A percentile compares a stretch with the other conserved stretches of the same genome.
Conservation (phyloP, 495 filamentous ascomycete genomes). For the Barbatosphaeria neglecta region DNA sequence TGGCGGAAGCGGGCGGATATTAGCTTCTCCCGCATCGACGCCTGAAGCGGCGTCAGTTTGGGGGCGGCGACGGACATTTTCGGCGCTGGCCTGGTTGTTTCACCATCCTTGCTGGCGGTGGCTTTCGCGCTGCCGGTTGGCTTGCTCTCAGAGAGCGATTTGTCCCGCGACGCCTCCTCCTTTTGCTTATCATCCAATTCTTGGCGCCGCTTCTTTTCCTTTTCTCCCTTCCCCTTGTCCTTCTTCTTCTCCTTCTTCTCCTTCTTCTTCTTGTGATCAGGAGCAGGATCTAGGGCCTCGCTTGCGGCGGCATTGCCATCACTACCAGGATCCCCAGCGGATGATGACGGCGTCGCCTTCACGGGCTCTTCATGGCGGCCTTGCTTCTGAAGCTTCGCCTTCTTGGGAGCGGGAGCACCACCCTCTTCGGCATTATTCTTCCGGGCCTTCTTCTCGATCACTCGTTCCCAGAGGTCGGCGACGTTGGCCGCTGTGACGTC, state of each 20-base stretch:
- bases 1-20: constrained; percentile 91
- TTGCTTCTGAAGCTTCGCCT: constrained; percentile 10
- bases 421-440: constrained; percentile 11
- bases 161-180: neutral
- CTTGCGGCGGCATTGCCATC: neutral
- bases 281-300: neutral
- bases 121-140: neutral
- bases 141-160: constrained; percentile 3
- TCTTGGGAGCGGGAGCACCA: constrained; percentile 14
- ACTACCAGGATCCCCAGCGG: neutral
- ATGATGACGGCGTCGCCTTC: neutral
- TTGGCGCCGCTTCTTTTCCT: constrained; percentile 13
- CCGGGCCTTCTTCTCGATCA: constrained; percentile 57
- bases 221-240: constrained; percentile 29
- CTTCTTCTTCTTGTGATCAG: constrained; percentile 7
- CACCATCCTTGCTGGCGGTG: constrained; percentile 6
- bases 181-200: constrained; percentile 10
- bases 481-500: constrained; percentile 62
- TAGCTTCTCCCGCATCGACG: constrained; percentile 85
- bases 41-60: constrained; percentile 81
- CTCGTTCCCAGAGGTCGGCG: constrained; percentile 60
- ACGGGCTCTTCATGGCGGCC: neutral
- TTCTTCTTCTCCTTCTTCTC: constrained; percentile 29
- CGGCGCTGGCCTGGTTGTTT: too few species aligned
- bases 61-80: constrained; percentile 17